Evolutionary conservation across 345 rosid genomes (phyloP), one percentile per base, ranked within the genome.

Genomic region (Syzygium aromaticum): DNA sequence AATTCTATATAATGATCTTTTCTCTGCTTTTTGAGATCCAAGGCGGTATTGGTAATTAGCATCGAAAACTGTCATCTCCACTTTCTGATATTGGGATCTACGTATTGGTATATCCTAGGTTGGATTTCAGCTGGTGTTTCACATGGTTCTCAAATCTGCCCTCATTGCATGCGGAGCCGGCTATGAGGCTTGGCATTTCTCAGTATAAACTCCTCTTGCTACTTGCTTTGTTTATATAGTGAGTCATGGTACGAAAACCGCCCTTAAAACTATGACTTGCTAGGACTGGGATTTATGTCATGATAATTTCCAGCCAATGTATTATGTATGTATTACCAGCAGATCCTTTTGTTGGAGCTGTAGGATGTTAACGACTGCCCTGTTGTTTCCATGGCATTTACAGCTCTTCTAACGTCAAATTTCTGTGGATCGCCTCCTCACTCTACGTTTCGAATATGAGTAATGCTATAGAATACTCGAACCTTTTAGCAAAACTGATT

Each of bases 21-120:
- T 63, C 54, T 16, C 40, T 63, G 77, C 77, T 63, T 63, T 63
- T 6, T 28, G 77, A 94, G 33, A 98, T 63, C 77, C 77, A 63
- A 40, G 0, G 14, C 25, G 28, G 25, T 2, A 57, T 11, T 25
- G 22, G 28, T 57, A 11, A 57, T 25, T 57, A 57, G 14, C 22
- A 15, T 16, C 3, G 11, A 57, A 57, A 25, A 25, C 10, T 21
- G 57, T 54, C 57, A 54, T 54, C 57, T 54, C 25, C 23, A 28
- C 40, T 64, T 64, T 64, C 22, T 1, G 19, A 28, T 64, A 56
- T 56, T 25, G 10, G n/a, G n/a, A 56, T 56, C 27, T 56, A 56
- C 61, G 12, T 56, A 16, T 15, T 17, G 38, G 22, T 64, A 63
- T 14, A 38, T 63, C 19, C 10, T 63, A n/a, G 5, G 9, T 63